Evolutionary conservation across 768 basidiomycete species (phyloP).

Genomic region (Dacryopinax primogenitus): DNA sequence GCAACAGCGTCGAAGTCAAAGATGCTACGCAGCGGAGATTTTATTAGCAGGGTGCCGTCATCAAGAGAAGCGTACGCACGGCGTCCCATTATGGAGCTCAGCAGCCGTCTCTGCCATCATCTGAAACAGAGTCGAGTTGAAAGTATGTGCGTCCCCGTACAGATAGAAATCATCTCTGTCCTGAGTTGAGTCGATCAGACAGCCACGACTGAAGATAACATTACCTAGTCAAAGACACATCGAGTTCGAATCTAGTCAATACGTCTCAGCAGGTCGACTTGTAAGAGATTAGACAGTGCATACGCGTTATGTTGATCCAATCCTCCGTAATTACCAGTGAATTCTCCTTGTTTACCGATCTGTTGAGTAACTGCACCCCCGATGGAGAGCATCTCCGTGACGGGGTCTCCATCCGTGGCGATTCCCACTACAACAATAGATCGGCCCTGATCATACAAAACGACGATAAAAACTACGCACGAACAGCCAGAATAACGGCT

Average conservation of each 20-base stretch:
- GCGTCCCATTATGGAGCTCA: neutral
- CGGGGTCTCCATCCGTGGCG: neutral
- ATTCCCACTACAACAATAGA: neutral
- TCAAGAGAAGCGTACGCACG: neutral
- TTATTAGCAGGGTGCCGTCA: neutral
- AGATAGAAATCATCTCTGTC: constrained; percentile 1
- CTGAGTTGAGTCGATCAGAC: neutral
- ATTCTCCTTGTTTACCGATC: neutral
- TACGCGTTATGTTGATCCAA: neutral
- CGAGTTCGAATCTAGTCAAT: neutral
- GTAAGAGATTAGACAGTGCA: neutral
- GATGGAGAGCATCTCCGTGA: constrained; percentile 6
- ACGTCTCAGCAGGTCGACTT: neutral
- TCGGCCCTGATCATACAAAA: neutral
- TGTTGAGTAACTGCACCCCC: neutral
- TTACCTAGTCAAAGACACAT: neutral
- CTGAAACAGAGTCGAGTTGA: neutral
- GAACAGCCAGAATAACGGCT: neutral
- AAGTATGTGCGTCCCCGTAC: neutral
- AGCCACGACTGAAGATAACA: neutral
- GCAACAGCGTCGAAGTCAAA: neutral
- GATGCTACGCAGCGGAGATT: neutral
- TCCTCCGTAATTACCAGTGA: neutral
- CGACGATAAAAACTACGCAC: neutral
- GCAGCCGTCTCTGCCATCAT: constrained; percentile 6